A percentile compares a stretch with the other conserved stretches of the same genome.
phyloP scores from a whole-genome alignment of 2,329 filamentous ascomycete species.

The Nectriaceae sp. region DNA sequence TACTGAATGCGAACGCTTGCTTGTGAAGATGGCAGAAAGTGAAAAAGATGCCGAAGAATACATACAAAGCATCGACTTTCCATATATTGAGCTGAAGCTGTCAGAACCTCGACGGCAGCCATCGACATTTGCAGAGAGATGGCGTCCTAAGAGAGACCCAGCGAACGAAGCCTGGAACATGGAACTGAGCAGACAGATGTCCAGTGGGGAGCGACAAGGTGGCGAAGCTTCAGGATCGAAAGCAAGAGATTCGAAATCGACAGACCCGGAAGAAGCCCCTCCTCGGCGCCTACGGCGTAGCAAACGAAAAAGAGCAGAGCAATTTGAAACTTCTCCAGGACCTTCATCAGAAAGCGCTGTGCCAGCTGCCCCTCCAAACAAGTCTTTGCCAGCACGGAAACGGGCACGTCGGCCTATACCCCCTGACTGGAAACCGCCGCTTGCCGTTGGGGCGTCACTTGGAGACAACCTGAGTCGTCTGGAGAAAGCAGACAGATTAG shows the following conservation, averaged over 20 bases:
- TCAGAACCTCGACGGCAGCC: no score
- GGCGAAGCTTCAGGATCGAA: conserved; percentile 8
- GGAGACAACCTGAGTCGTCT: conserved; percentile 24
- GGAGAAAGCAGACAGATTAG: conserved; percentile 23
- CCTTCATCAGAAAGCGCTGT: not conserved
- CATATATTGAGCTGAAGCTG: no score
- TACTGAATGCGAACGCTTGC: no score
- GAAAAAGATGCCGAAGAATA: no score
- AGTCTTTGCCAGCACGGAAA: not conserved
- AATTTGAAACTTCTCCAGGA: not conserved
- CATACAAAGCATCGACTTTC: no score
- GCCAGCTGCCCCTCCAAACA: not conserved
- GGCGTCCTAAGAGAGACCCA: conserved; percentile 20
- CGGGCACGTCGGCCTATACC: conserved; percentile 4
- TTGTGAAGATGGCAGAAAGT: no score
- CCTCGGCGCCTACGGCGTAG: no score
- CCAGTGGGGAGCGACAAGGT: no score
- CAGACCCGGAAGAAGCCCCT: not conserved
- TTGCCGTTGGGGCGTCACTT: conserved; percentile 23
- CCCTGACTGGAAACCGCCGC: conserved; percentile 22
- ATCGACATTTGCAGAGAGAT: conserved; percentile 2
- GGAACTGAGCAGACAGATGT: no score
- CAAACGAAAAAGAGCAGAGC: not conserved
- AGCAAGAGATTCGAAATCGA: conserved; percentile 5
- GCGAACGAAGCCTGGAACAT: conserved; percentile 23